phyloP scores from a whole-genome alignment of 2,329 filamentous ascomycete species.

The Colletotrichum lindemuthianum region DNA sequence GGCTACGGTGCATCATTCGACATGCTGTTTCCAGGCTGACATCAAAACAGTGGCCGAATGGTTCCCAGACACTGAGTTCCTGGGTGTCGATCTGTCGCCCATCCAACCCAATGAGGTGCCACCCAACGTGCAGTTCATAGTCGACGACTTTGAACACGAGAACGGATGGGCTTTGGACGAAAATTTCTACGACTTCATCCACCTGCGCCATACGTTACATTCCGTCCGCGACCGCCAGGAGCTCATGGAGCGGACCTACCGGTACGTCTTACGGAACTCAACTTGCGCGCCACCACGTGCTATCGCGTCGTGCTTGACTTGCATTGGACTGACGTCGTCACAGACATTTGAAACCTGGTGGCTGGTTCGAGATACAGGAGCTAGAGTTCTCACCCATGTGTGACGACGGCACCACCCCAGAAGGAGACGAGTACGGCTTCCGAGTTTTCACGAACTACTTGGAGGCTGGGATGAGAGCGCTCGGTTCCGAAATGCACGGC shows the following conservation, averaged over 20 bases:
- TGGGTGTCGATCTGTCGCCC: conserved; percentile 61
- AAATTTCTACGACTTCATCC: conserved; percentile 59
- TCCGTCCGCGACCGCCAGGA: conserved; percentile 54
- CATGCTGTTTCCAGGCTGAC: conserved; percentile 31
- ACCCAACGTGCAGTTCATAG: conserved; percentile 60
- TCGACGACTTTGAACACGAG: conserved; percentile 62
- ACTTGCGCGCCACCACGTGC: not conserved
- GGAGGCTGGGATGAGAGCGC: conserved; percentile 49
- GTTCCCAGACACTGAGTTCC: conserved; percentile 55
- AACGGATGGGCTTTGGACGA: conserved; percentile 60
- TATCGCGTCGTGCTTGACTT: not conserved
- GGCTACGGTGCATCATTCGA: not conserved
- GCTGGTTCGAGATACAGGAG: conserved; percentile 61
- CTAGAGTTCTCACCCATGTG: conserved; percentile 52
- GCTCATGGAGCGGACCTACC: conserved; percentile 54
- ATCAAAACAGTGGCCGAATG: conserved; percentile 54
- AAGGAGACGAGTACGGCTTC: conserved; percentile 54
- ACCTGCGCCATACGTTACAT: conserved; percentile 58
- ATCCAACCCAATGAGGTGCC: conserved; percentile 63
- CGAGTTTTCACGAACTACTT: conserved; percentile 57
- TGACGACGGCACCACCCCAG: conserved; percentile 55
- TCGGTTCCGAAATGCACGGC: conserved; percentile 55
- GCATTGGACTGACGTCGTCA: not conserved
- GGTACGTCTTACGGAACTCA: conserved; percentile 43
- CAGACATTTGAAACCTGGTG: conserved; percentile 62